These are phyloP conservation scores for Salix udensis DNA, from an alignment of 345 rosid species.

Conservation along the genomic window DNA sequence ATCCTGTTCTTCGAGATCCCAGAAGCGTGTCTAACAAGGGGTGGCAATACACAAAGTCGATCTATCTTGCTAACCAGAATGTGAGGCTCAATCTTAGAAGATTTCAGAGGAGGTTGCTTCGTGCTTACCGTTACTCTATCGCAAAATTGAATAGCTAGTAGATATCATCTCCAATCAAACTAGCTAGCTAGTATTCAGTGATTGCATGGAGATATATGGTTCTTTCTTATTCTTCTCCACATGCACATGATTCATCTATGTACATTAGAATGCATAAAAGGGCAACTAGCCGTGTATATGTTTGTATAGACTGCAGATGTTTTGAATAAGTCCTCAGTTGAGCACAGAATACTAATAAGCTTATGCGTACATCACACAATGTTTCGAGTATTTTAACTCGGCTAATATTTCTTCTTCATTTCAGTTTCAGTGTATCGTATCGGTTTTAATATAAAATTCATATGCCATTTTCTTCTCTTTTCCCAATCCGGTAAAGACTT, in stretches of 20 bases:
- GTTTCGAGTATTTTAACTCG: neutral
- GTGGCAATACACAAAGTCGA: slow-evolving; percentile 73
- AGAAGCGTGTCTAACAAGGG: slow-evolving; percentile 53
- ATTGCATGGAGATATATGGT: neutral
- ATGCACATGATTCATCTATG: neutral
- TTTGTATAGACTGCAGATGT: slow-evolving; percentile 1
- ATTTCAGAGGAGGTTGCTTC: slow-evolving; percentile 50
- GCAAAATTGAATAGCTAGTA: slow-evolving; percentile 14
- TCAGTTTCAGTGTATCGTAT: neutral
- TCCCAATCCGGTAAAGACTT: neutral
- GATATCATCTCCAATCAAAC: neutral
- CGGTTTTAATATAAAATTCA: neutral
- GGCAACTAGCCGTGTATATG: neutral
- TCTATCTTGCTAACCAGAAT: slow-evolving; percentile 66
- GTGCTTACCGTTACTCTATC: slow-evolving; percentile 40
- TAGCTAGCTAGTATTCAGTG: neutral
- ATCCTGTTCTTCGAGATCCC: slow-evolving; percentile 64
- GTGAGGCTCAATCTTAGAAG: slow-evolving; percentile 55
- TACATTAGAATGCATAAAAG: neutral
- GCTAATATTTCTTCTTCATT: neutral
- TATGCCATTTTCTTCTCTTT: neutral
- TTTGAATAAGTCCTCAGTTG: neutral
- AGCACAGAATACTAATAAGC: neutral
- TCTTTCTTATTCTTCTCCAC: neutral
- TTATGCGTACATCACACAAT: neutral